Base-by-base conservation (phyloP, 169 alveolate species). In the Plasmodium gonderi region DNA sequence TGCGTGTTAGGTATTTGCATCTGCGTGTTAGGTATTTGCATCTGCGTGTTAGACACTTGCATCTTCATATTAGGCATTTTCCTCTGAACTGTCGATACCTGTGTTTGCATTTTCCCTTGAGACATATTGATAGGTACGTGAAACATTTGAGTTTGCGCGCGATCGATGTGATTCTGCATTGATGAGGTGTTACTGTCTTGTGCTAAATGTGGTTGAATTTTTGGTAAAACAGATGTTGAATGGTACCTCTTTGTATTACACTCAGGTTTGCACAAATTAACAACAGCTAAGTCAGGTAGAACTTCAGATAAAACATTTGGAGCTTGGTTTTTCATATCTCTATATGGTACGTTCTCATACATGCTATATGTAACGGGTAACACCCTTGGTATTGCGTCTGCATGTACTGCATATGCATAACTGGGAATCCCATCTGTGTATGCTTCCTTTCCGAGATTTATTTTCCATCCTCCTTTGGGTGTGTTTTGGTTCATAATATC, bases 91-190 rank as follows among this genome's bases (percentile, higher is more conserved):
- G 9, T 3, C 20, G 68, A 14, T 51, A 12, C 68, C 23, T 14
- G 40, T 7, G 60, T 29, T 33, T 14, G 91, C 11, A n/a, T 5
- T 29, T 51, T 65, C 40, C 33, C 26, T 67, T 29, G 42, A 20
- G 80, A 68, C 60, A 67, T 4, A 17, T 67, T 69, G 9, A 20
- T 11, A 20, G 91, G 81, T 12, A 81, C 60, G 36, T 68, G 80
- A 67, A 31, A 29, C 17, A 33, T 54, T 20, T 81, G 80, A 11
- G 91, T 8, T 45, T 68, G 74, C 40, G 44, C 38, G 17, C 47
- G 36, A 6, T 60, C 38, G 14, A 68, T 23, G 14, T 42, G 82
- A 31, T 38, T 65, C 54, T 29, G 42, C 75, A 47, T 12, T 29
- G 23, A 9, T 36, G 80, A 31, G 17, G 54, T 81, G 36, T 29